Evolutionary conservation across 768 basidiomycete genomes (phyloP).

Genomic region (Galerina marginata): DNA sequence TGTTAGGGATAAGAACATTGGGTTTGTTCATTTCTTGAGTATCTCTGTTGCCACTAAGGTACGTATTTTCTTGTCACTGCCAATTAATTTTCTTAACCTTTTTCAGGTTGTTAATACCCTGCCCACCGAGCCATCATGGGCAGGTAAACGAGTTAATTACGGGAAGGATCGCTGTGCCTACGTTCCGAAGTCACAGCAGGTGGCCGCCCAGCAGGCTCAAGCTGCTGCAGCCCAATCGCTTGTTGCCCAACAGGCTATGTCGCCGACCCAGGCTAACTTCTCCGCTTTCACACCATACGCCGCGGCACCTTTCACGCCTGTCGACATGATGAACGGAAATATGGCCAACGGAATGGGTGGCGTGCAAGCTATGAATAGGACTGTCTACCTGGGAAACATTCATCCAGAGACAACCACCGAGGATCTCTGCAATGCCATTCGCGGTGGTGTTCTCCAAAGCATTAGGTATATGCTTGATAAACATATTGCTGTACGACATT

Average conservation of each 20-base stretch:
- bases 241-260: constrained; percentile 60
- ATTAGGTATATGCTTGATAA: constrained; percentile 96
- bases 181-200: constrained; percentile 94
- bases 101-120: constrained; percentile 89
- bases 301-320: constrained; percentile 51
- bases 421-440: constrained; percentile 94
- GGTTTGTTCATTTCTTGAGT: constrained; percentile 97
- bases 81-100: constrained; percentile 7
- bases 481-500: constrained; percentile 83
- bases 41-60: constrained; percentile 96
- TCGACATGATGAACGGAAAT: constrained; percentile 45
- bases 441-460: constrained; percentile 96
- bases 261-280: constrained; percentile 40
- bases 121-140: constrained; percentile 91
- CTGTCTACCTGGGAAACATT: constrained; percentile 95
- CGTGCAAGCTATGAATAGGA: constrained; percentile 78
- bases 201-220: constrained; percentile 84
- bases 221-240: constrained; percentile 81
- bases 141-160: constrained; percentile 95
- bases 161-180: constrained; percentile 99
- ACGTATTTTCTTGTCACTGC: constrained; percentile 26
- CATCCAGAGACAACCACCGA: constrained; percentile 95
- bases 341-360: constrained; percentile 36
- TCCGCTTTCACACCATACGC: constrained; percentile 57
- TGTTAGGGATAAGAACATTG: constrained; percentile 98